These are phyloP conservation scores for Hysterangium stoloniferum DNA, from an alignment of 768 basidiomycete species.

Conservation along the genomic window DNA sequence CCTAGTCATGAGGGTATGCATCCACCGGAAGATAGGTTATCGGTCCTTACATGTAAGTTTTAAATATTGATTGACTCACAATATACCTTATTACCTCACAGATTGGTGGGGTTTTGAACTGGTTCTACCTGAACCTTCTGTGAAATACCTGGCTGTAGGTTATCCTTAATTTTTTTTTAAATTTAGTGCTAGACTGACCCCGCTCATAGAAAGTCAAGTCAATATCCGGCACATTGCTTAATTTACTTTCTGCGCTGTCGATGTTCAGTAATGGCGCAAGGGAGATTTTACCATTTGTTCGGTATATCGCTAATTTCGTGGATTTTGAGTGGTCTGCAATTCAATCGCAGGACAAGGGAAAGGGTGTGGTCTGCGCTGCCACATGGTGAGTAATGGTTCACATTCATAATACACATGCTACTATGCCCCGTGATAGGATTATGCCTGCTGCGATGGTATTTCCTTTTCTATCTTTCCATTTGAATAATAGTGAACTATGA, in stretches of 20 bases:
- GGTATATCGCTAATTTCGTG: constrained; percentile 73
- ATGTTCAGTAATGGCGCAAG: constrained; percentile 66
- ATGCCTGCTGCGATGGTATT: constrained; percentile 66
- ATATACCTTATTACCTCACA: constrained; percentile 22
- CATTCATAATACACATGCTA: neutral
- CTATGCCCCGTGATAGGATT: constrained; percentile 37
- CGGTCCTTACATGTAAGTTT: constrained; percentile 66
- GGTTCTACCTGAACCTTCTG: constrained; percentile 61
- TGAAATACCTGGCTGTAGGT: constrained; percentile 52
- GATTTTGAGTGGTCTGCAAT: constrained; percentile 69
- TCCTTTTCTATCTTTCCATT: neutral
- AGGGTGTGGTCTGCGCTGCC: constrained; percentile 81
- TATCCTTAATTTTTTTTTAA: neutral
- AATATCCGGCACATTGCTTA: constrained; percentile 54
- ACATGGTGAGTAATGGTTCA: constrained; percentile 57
- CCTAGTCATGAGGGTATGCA: constrained; percentile 62
- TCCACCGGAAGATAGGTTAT: constrained; percentile 72
- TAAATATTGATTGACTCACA: neutral
- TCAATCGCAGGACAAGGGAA: constrained; percentile 52
- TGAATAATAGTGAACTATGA: neutral
- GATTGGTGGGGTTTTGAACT: constrained; percentile 92
- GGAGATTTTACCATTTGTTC: constrained; percentile 78
- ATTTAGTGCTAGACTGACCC: constrained; percentile 1
- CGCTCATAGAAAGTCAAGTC: constrained; percentile 45
- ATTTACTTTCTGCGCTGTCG: constrained; percentile 67